Evolutionary conservation across 768 basidiomycete genomes (phyloP).

Genomic region (Galerina marginata): DNA sequence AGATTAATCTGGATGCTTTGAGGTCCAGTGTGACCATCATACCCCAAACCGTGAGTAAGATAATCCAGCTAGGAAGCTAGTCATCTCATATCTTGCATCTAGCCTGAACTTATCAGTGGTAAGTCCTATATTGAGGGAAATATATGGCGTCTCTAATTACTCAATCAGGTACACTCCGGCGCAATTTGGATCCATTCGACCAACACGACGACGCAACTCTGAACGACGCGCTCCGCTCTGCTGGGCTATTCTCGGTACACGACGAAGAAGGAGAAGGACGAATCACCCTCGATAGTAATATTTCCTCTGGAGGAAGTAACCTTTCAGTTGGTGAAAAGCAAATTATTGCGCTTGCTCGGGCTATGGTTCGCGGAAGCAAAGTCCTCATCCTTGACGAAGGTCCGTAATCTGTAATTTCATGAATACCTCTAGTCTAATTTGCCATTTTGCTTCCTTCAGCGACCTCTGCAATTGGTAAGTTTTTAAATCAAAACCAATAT

Average conservation of each 20-base stretch:
- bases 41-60: constrained; percentile 45
- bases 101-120: constrained; percentile 61
- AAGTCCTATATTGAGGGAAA: background rate
- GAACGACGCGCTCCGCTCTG: constrained; percentile 44
- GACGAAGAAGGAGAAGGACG: constrained; percentile 51
- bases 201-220: constrained; percentile 54
- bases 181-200: constrained; percentile 68
- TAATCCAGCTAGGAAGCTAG: background rate
- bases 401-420: constrained; percentile 19
- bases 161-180: constrained; percentile 48
- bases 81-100: background rate
- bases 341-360: constrained; percentile 67
- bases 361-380: constrained; percentile 60
- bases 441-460: constrained; percentile 26
- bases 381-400: constrained; percentile 70
- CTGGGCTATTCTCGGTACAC: constrained; percentile 43
- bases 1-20: constrained; percentile 58
- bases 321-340: constrained; percentile 80
- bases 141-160: background rate
- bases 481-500: background rate
- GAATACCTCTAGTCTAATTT: background rate
- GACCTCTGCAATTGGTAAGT: constrained; percentile 53
- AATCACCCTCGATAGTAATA: constrained; percentile 49
- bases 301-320: constrained; percentile 64
- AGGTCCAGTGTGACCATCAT: constrained; percentile 65